These are phyloP conservation scores for Diaporthe longicolla DNA, from an alignment of 2,329 filamentous ascomycete species.

Conservation along the genomic window DNA sequence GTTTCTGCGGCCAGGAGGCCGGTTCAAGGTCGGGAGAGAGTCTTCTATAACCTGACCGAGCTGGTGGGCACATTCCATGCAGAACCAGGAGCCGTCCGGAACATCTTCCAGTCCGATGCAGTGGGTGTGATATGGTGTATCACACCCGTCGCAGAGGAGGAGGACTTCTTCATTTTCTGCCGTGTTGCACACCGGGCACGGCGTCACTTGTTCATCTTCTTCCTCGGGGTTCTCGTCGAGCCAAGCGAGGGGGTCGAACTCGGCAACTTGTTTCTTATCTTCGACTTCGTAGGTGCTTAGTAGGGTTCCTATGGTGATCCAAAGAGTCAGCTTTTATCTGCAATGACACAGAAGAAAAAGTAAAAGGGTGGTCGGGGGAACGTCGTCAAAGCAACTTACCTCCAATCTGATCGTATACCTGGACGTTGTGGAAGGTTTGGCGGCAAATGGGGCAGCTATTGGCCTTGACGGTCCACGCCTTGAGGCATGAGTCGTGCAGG, in stretches of 20 bases:
- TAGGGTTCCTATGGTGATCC: constrained; percentile 62
- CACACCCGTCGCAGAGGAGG: constrained; percentile 92
- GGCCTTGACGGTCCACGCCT: constrained; percentile 94
- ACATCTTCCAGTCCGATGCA: constrained; percentile 87
- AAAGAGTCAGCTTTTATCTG: constrained; percentile 44
- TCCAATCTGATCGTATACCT: constrained; percentile 84
- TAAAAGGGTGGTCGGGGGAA: background rate
- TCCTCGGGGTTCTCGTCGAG: constrained; percentile 80
- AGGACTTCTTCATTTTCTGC: constrained; percentile 87
- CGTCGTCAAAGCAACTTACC: constrained; percentile 68
- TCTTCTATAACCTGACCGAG: constrained; percentile 57
- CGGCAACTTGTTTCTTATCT: constrained; percentile 90
- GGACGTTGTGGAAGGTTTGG: constrained; percentile 89
- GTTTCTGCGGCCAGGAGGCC: constrained; percentile 45
- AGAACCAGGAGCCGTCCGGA: constrained; percentile 89
- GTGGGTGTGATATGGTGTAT: constrained; percentile 90
- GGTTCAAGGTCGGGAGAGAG: constrained; percentile 46
- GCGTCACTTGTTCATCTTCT: constrained; percentile 76
- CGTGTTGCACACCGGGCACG: constrained; percentile 88
- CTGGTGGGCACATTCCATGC: constrained; percentile 80
- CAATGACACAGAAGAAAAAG: background rate
- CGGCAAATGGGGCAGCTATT: constrained; percentile 99
- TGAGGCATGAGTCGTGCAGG: constrained; percentile 92
- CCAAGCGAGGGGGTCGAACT: constrained; percentile 85
- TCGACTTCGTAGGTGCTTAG: constrained; percentile 76